Base-by-base conservation (phyloP, 139 green algal species). In the Diplosphaera chodatii region DNA sequence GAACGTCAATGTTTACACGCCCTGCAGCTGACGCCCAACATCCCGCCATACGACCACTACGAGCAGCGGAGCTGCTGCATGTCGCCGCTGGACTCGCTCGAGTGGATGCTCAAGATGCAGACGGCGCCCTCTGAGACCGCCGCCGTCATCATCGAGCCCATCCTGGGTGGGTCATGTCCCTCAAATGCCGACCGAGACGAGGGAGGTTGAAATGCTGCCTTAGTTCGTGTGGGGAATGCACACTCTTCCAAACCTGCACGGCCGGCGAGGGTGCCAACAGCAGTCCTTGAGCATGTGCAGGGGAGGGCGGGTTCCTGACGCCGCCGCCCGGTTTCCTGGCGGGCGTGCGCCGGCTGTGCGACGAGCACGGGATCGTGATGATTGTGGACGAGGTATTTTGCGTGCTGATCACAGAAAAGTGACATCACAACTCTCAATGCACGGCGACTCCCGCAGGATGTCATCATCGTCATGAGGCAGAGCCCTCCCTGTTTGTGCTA, bases 301-400 rank as follows among this genome's bases (percentile, higher is more conserved):
- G 91, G 0, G 91, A 96, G 85, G 91, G 90, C 22, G 91, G 91
- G 66, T 93, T 96, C 76, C 74, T 96, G 23, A 83, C 82, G 15
- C 90, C 91, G 3, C 89, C 90, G 1, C 87, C 85, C 1, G 83
- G 79, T 56, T 96, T 92, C 79, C 67, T 96, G 63, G 22, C 31
- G 6, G 63, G 27, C 2, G 79, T 94, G 62, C 70, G 91, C 3
- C 33, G 67, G 75, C 74, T 94, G 55, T 89, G 81, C 32, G 79
- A 88, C 76, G 40, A 88, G 71, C 84, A 95, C 70, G 84, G 80
- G 66, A 92, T 96, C 25, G 67, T 96, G 69, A 82, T 96, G 25
- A 94, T 96, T 59, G 80, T 87, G 20, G 91, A 96, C 69, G 91
- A 96, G 85, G 90, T 89, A 66, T 40, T 18, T 23, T 27, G 27